Conservation (phyloP, 441 rosid genomes). For the Populus trichocarpa region DNA sequence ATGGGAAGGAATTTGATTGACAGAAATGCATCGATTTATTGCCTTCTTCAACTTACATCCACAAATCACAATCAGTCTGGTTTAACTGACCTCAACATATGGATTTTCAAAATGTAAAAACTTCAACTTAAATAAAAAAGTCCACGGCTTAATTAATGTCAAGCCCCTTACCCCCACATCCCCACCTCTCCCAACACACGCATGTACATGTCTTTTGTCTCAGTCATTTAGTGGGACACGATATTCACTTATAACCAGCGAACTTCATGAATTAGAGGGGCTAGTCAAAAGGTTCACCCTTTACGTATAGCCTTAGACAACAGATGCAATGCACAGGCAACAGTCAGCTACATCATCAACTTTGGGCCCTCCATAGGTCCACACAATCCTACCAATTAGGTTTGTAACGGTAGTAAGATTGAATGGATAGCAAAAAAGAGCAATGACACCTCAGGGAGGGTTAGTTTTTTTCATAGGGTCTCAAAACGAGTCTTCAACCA, state of each 20-base stretch:
- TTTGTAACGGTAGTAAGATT: background rate
- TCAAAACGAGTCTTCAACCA: background rate
- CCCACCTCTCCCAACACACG: background rate
- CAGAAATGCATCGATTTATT: background rate
- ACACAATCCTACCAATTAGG: background rate
- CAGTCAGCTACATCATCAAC: background rate
- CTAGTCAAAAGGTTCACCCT: background rate
- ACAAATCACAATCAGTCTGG: background rate
- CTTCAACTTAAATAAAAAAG: background rate
- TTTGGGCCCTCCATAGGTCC: background rate
- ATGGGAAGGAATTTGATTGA: background rate
- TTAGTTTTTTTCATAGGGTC: background rate
- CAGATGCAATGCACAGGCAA: background rate
- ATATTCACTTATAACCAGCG: background rate
- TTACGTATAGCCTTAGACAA: background rate
- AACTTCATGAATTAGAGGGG: background rate
- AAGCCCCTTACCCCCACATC: background rate
- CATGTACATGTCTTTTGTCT: background rate
- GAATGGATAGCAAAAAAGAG: background rate
- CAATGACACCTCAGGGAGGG: background rate
- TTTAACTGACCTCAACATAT: background rate
- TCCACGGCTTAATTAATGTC: background rate
- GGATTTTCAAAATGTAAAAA: background rate
- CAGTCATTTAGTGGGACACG: background rate
- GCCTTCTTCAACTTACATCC: background rate